Evolutionary conservation across 257 asterid species (phyloP).

Genomic region (Lycium barbarum): DNA sequence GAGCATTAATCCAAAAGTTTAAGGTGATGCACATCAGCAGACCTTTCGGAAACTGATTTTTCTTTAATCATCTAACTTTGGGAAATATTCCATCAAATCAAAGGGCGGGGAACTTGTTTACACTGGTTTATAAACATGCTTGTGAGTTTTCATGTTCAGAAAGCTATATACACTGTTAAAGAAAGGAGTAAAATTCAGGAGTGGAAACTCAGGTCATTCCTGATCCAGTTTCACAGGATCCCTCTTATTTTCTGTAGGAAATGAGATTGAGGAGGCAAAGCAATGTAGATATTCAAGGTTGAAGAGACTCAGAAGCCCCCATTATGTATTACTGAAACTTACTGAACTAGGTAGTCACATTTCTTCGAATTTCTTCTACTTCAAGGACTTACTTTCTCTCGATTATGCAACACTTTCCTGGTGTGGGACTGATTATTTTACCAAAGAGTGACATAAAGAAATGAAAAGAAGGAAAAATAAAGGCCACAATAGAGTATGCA

Average conservation of each 20-base stretch:
- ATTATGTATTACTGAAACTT: slow-evolving; percentile 24
- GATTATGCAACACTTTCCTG: neutral
- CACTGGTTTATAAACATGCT: slow-evolving; percentile 10
- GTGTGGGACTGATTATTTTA: slow-evolving; percentile 1
- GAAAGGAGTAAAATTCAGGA: neutral
- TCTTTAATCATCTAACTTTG: slow-evolving; percentile 16
- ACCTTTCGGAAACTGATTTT: neutral
- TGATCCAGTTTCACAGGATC: neutral
- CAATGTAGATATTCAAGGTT: slow-evolving; percentile 22
- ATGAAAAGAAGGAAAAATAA: neutral
- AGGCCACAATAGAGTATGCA: slow-evolving; percentile 8
- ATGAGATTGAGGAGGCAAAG: neutral
- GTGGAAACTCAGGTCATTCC: neutral
- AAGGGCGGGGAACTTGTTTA: neutral
- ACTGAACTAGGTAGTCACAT: slow-evolving; percentile 2
- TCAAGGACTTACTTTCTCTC: neutral
- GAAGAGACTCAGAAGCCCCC: slow-evolving; percentile 20
- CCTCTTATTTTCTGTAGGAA: neutral
- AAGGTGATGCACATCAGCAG: neutral
- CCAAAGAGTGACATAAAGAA: neutral
- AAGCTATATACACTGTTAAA: neutral
- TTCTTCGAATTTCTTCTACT: slow-evolving; percentile 1
- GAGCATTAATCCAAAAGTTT: neutral
- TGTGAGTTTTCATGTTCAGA: slow-evolving; percentile 11
- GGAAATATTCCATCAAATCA: neutral